A percentile compares a stretch with the other conserved stretches of the same genome.
phyloP scores from a whole-genome alignment of 164 flowering plant species.

The Vitis rotundifolia region DNA sequence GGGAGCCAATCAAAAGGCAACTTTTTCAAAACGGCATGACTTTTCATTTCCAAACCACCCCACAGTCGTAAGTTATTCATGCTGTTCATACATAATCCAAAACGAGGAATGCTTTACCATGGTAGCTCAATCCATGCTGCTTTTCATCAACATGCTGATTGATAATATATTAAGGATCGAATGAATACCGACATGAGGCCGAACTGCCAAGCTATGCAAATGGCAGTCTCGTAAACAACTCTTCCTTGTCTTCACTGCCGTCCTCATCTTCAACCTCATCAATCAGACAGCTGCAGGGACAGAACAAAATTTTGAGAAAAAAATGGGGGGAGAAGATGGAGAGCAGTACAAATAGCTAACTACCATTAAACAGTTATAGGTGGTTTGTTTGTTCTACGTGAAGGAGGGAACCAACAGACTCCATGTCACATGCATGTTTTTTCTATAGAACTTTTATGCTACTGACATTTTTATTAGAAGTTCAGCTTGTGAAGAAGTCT shows the following conservation, averaged over 20 bases:
- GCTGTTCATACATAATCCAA: too few species aligned
- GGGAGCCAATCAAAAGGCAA: too few species aligned
- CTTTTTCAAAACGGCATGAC: too few species aligned
- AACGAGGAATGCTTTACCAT: too few species aligned
- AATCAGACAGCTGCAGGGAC: neutral
- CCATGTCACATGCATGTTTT: neutral
- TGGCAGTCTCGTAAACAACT: slow-evolving; percentile 10
- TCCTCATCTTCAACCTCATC: neutral
- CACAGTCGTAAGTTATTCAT: too few species aligned
- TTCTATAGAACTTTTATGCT: neutral
- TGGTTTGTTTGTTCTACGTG: neutral
- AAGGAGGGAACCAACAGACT: neutral
- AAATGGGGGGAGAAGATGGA: neutral
- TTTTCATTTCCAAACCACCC: too few species aligned
- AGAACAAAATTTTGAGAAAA: neutral
- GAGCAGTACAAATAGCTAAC: neutral
- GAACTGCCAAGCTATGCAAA: neutral
- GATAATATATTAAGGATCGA: too few species aligned
- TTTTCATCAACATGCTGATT: too few species aligned
- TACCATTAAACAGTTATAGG: neutral
- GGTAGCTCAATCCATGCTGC: too few species aligned
- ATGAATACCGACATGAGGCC: too few species aligned
- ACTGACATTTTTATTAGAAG: neutral
- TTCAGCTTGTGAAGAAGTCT: neutral
- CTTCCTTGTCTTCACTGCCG: slow-evolving; percentile 13